A percentile compares a stretch with the other conserved stretches of the same genome.
Evolutionary conservation across 805 yeast species (phyloP).

Genomic region (Nakazawaea peltata): DNA sequence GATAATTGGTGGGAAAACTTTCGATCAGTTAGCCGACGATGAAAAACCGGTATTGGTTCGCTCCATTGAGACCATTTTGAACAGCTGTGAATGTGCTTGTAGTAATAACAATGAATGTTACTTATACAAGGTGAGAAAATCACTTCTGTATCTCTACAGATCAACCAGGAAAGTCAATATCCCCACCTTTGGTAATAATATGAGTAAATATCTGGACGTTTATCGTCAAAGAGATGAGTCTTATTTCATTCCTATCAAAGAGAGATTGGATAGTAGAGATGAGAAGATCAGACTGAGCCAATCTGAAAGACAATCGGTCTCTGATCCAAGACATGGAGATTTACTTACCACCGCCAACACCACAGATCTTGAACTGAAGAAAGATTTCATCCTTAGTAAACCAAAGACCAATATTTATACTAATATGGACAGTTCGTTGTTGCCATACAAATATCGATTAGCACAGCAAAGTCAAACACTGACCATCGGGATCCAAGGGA

Average conservation of each 20-base stretch:
- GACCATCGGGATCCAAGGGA: no score
- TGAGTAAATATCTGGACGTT: slow-evolving; percentile 24
- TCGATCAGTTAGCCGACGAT: slow-evolving; percentile 46
- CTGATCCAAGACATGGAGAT: neutral
- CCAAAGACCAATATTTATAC: neutral
- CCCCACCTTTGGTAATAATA: slow-evolving; percentile 25
- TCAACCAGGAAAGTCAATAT: slow-evolving; percentile 39
- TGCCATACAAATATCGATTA: slow-evolving; percentile 11
- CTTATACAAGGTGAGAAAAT: slow-evolving; percentile 52
- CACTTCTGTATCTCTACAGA: slow-evolving; percentile 50
- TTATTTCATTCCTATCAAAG: slow-evolving; percentile 22
- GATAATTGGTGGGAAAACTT: slow-evolving; percentile 35
- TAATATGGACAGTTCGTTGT: neutral
- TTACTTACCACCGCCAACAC: neutral
- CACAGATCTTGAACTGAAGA: slow-evolving; percentile 1
- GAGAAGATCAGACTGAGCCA: slow-evolving; percentile 6
- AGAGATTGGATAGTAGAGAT: slow-evolving; percentile 17
- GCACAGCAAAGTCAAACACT: no score
- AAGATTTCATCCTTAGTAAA: slow-evolving; percentile 3
- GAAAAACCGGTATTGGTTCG: slow-evolving; percentile 50
- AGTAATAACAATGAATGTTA: slow-evolving; percentile 42
- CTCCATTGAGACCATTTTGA: slow-evolving; percentile 53
- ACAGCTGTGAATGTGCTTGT: slow-evolving; percentile 60
- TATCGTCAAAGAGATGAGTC: slow-evolving; percentile 24
- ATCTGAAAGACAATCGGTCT: neutral